phyloP scores from a whole-genome alignment of 441 rosid species.

The Pelargonium cotyledonis region DNA sequence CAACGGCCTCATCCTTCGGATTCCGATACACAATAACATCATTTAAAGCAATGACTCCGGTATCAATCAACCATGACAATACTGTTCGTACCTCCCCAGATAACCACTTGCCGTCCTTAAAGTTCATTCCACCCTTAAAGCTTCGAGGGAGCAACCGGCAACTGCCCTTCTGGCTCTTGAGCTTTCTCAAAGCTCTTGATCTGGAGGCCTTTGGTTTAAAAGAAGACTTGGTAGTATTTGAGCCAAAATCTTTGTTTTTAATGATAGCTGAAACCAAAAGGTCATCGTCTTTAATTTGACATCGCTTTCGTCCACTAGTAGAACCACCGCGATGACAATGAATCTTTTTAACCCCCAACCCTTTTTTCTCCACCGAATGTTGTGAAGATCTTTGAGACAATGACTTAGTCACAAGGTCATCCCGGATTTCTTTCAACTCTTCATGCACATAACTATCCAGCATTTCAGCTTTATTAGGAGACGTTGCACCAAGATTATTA shows the following conservation, averaged over 20 bases:
- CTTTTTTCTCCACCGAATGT: constrained; percentile 27
- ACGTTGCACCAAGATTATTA: constrained; percentile 20
- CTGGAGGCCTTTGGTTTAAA: constrained; percentile 41
- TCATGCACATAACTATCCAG: constrained; percentile 28
- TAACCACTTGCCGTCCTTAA: constrained; percentile 39
- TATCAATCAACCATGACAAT: constrained; percentile 65
- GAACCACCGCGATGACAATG: constrained; percentile 26
- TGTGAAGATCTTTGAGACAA: constrained; percentile 21
- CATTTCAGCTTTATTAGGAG: constrained; percentile 22
- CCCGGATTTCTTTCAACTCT: constrained; percentile 31
- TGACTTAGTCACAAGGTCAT: constrained; percentile 22
- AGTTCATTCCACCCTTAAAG: constrained; percentile 39
- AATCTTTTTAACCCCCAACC: constrained; percentile 34
- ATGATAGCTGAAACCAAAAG: constrained; percentile 52
- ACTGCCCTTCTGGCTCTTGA: constrained; percentile 46
- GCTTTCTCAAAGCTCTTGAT: constrained; percentile 40
- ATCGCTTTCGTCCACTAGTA: constrained; percentile 38
- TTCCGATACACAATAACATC: constrained; percentile 73
- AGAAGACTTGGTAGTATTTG: constrained; percentile 30
- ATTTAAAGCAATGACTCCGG: constrained; percentile 49
- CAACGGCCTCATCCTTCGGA: constrained; percentile 49
- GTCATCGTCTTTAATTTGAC: constrained; percentile 61
- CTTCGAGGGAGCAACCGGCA: constrained; percentile 67
- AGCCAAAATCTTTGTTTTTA: constrained; percentile 44
- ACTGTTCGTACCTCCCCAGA: constrained; percentile 57